Evolutionary conservation across 1,284 basidiomycete species (phyloP), one percentile per base, ranked within the genome.

Genomic region (Marasmius fiardii): DNA sequence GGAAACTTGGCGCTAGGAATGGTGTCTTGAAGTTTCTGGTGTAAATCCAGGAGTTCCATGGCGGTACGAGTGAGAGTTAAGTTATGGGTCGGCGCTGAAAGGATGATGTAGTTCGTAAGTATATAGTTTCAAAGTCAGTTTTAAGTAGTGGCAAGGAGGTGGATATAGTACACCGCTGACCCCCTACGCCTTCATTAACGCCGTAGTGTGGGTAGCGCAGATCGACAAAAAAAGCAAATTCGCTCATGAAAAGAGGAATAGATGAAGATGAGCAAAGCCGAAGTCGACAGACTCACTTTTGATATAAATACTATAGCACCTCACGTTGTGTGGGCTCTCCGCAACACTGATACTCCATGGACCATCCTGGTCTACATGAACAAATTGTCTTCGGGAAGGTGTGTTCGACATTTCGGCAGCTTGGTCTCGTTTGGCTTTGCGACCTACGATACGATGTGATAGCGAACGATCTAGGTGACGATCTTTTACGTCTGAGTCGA

Each of bases 71-170:
- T 90, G 57, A 94, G 83, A 41, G 92, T 94, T 56, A 93, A 78
- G 74, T 93, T 92, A 75, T 93, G 92, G 26, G 90, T 94, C 28
- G 91, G 87, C 14, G 91, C 92, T 89, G 73, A 41, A 54, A 66
- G 59, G 59, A 60, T 62, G 65, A 44, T 11, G 20, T n/a, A 18
- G 47, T 49, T 20, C 4, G 47, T 31, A 33, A 23, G 26, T n/a
- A 28, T 23, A 20, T 23, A 10, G 28, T 49, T 23, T 7, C 31
- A 69, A 67, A 43, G 67, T 72, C n/a, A n/a, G n/a, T n/a, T n/a
- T 59, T 72, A 66, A 61, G 16, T 16, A 7, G 20, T 3, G 39
- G 39, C 16, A 16, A n/a, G 35, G 53, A 51, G 52, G 55, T 24
- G 58, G 50, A 47, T 31, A 31, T 31, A 31, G 10, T n/a, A 10